Evolutionary conservation across 1,139 yeast species (phyloP).

Genomic region (Taiozyma onychis): DNA sequence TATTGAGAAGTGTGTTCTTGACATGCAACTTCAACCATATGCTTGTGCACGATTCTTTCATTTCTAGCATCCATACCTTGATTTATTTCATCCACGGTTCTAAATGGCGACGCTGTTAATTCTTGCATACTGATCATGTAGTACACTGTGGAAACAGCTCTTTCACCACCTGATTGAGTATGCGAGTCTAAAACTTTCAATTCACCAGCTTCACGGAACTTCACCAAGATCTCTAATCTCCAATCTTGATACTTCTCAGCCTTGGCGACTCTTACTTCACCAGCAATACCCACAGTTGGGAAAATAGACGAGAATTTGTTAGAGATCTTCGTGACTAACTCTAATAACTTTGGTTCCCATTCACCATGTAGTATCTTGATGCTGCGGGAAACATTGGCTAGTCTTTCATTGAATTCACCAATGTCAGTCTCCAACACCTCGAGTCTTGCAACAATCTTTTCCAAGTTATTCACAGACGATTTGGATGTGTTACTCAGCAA

Average conservation of each 20-base stretch:
- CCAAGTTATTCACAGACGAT: conserved; percentile 34
- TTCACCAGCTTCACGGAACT: conserved; percentile 73
- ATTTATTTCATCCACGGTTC: conserved; percentile 96
- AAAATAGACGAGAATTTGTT: conserved; percentile 61
- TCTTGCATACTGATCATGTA: conserved; percentile 90
- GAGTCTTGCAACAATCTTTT: conserved; percentile 28
- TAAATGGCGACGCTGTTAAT: conserved; percentile 83
- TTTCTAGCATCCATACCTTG: conserved; percentile 98
- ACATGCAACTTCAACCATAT: conserved; percentile 89
- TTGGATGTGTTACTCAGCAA: conserved; percentile 32
- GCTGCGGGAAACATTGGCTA: conserved; percentile 28
- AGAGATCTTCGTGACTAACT: conserved; percentile 50
- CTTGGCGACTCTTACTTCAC: conserved; percentile 58
- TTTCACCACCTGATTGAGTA: conserved; percentile 96
- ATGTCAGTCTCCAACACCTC: conserved; percentile 22
- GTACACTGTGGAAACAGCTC: conserved; percentile 91
- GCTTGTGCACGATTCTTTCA: conserved; percentile 81
- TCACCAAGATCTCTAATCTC: conserved; percentile 79
- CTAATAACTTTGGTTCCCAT: conserved; percentile 59
- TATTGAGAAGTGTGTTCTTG: conserved; percentile 60
- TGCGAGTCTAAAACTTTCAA: conserved; percentile 71
- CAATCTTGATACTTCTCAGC: conserved; percentile 61
- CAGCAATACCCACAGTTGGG: conserved; percentile 75
- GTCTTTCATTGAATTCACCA: conserved; percentile 25
- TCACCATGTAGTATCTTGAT: conserved; percentile 35